Base-by-base conservation (phyloP, 169 alveolate species). In the Plasmodium reichenowi region DNA sequence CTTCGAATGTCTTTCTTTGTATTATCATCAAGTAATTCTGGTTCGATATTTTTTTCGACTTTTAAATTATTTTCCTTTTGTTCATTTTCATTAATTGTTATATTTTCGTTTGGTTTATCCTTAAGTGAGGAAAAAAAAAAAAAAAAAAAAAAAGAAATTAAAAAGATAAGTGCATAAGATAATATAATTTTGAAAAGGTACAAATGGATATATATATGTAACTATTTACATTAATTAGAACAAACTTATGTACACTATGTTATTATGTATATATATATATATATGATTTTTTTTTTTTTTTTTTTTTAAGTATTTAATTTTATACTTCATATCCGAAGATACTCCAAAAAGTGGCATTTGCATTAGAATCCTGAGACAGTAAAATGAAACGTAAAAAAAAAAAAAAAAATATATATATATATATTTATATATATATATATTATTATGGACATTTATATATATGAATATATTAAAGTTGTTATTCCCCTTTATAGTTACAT, bases 241-340 rank as follows among this genome's bases (percentile, higher is more conserved):
- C 26, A 24, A 24, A 24, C 26, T 24, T 24, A 24, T 24, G 26
- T 1, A 24, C 26, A 24, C 26, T 24, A 24, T 24, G 26, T 24
- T 24, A 50, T 13, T n/a, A 59, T 48, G 48, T 10, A 20, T 54
- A 5, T 50, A 48, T 20, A n/a, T 38, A 5, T 32, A 52, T 20
- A 52, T 6, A 52, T 52, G 6, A 52, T n/a, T n/a, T n/a, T n/a
- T n/a, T 52, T 4, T 13, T 13, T 6, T 52, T 52, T 52, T 52
- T 13, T 52, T 6, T 52, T 52, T 1, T 52, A 52, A 52, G 17
- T 48, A 48, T 10, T 8, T 52, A 52, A 3, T 52, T 47, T 66
- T 38, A 62, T 70, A 85, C 91, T 54, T 68, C 91, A 59, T 68
- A 85, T 52, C 91, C 91, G 13, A 85, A 32, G 0, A 85, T 85